These are phyloP conservation scores for Cymbopogon flexuosus DNA, from an alignment of 202 grass and related monocot species.

Conservation along the genomic window DNA sequence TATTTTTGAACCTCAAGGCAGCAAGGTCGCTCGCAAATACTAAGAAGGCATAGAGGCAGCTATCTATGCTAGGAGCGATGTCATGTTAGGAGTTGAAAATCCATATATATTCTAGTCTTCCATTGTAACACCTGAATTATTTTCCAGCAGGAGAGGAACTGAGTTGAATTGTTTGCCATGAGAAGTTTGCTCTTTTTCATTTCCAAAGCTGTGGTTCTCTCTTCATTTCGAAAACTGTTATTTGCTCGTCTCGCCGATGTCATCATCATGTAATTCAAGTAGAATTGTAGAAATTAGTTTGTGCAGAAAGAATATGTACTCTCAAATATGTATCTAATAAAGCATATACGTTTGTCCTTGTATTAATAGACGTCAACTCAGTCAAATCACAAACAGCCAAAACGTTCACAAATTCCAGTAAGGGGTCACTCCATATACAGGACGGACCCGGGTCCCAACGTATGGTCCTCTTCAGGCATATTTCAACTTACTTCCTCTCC, in stretches of 20 bases:
- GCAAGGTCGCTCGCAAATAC: slow-evolving; percentile 58
- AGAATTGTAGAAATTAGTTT: not conserved
- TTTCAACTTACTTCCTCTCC: no score
- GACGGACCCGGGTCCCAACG: no score
- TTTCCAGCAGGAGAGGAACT: not conserved
- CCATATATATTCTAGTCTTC: not conserved
- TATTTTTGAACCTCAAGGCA: slow-evolving; percentile 83
- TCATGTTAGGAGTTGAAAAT: not conserved
- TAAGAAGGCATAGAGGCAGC: slow-evolving; percentile 48
- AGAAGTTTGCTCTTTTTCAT: not conserved
- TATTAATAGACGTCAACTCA: no score
- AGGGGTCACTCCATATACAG: no score
- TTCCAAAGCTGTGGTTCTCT: not conserved
- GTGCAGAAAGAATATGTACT: not conserved
- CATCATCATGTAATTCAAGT: not conserved
- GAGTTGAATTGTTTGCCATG: not conserved
- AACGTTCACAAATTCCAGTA: no score
- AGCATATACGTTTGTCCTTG: not conserved
- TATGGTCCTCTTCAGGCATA: no score
- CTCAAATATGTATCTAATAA: not conserved
- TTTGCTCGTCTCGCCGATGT: not conserved
- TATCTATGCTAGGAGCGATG: not conserved
- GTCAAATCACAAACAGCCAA: no score
- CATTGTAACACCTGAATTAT: not conserved
- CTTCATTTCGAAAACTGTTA: not conserved